Evolutionary conservation across 2,329 filamentous ascomycete genomes (phyloP), one percentile per base, ranked within the genome.

Genomic region (Lasiodiplodia theobromae): DNA sequence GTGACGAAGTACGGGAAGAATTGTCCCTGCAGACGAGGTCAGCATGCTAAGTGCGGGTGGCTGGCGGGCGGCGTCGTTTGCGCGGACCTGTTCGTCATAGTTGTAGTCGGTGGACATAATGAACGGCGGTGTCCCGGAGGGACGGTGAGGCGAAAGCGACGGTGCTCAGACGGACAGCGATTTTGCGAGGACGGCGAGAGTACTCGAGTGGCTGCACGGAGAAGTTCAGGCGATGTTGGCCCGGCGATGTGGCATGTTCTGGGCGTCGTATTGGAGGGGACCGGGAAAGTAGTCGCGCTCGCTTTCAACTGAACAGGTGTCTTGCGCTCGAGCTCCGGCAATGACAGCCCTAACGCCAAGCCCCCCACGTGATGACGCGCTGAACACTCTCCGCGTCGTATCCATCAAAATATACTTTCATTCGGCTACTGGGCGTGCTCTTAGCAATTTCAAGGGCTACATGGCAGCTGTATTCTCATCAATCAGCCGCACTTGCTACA

Each of bases 1-100:
- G 97, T 90, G 82, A 98, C 91, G 86, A 99, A 99, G 88, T 97
- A 97, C 74, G 96, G 96, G 86, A 97, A 99, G 86, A 97, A 97
- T 88, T 97, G 93, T 75, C 94, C 94, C 88, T 96, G 70, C 18
- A 18, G 2, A 12, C 8, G 7, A 14, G 65, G 70, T 77, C 72
- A 75, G 67, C 16, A n/a, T 38, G 44, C 65, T 10, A 40, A 21
- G 23, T 37, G 4, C 65, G 38, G 10, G 38, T 18, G 16, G 56
- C 8, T 21, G 28, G 21, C 6, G 34, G 28, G 66, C 12, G n/a
- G n/a, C 31, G 44, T 21, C n/a, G 18, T 47, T 47, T 47, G 44
- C 44, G 34, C 81, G 72, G 79, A 91, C 91, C 88, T 96, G 89
- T 79, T 97, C 92, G 87, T 99, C 96, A 85, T 99, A 99, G 77